Base-by-base conservation (phyloP, 345 rosid genomes). In the Citrus glauca region DNA sequence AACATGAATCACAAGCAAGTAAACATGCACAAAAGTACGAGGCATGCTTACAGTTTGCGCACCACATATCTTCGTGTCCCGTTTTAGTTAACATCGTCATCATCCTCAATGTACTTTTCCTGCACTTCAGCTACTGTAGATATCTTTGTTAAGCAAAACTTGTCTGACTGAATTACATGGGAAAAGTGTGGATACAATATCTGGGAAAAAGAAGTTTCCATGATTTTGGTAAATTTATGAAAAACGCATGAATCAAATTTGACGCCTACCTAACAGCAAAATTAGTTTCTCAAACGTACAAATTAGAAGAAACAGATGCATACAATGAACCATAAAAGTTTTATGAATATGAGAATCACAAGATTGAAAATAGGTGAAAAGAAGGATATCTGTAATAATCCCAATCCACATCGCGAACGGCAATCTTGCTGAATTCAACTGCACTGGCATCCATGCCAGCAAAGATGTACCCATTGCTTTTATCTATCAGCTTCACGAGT, bases 351-450 rank as follows among this genome's bases (percentile, higher is more conserved):
- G 24, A 56, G 19, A 27, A 24, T 38, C 22, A 42, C 35, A 38
- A 27, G 66, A 50, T 17, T 10, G 16, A 25, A 8, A 40, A 71
- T 37, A 14, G 40, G 53, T 1, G 7, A 66, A 59, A 62, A 38
- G 22, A 89, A 90, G 98, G 98, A 93, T 94, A 94, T 93, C 89
- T 90, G 90, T 87, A 90, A 77, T 92, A 96, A 50, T 94, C 99
- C 99, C 98, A 92, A 74, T 90, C 91, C 57, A 81, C 81, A 76
- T 90, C 88, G 69, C 91, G 86, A 68, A 93, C 81, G 7, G 98
- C 95, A 74, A 94, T 85, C 91, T 97, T 92, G 95, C 98, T 94
- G 84, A 90, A 97, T 81, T 89, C 98, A 78, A 89, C 92, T 45
- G 95, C 98, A 84, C 90, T 94, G 76, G 91, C 85, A 63, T 93